Conservation (phyloP, 148 eudicot species). For the Rhododendron simsii region DNA sequence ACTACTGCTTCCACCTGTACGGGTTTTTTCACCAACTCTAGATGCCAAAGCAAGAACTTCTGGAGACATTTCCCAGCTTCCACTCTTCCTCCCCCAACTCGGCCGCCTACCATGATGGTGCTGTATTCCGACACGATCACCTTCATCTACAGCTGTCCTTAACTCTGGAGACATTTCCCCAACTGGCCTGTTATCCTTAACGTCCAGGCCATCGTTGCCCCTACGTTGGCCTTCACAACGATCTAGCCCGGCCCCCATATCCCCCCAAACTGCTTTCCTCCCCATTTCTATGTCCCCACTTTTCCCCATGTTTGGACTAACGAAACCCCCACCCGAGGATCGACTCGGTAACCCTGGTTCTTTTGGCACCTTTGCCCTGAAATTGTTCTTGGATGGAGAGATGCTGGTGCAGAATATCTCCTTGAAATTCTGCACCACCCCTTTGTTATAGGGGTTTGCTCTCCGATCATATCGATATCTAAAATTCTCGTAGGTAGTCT, state of each 20-base stretch:
- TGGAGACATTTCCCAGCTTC: slow-evolving; percentile 98
- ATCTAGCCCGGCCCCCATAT: slow-evolving; percentile 60
- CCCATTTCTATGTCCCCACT: slow-evolving; percentile 91
- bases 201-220: slow-evolving; percentile 50
- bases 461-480: slow-evolving; percentile 85
- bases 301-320: slow-evolving; percentile 95
- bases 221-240: slow-evolving; percentile 53
- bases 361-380: slow-evolving; percentile 61
- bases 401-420: slow-evolving; percentile 69
- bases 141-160: slow-evolving; percentile 74
- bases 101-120: slow-evolving; percentile 49
- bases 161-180: slow-evolving; percentile 72
- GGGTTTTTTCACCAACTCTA: slow-evolving; percentile 55
- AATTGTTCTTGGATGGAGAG: slow-evolving; percentile 74
- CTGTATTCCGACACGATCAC: slow-evolving; percentile 62
- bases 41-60: slow-evolving; percentile 85
- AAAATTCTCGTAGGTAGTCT: slow-evolving; percentile 97
- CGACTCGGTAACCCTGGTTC: slow-evolving; percentile 54
- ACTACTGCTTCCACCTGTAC: slow-evolving; percentile 46
- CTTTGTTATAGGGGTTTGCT: slow-evolving; percentile 91
- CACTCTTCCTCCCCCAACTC: slow-evolving; percentile 92
- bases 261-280: slow-evolving; percentile 97
- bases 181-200: slow-evolving; percentile 46
- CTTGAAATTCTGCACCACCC: slow-evolving; percentile 67
- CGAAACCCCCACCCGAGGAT: slow-evolving; percentile 65